These are phyloP conservation scores for Amauroascus verrucosus DNA, from an alignment of 2,329 filamentous ascomycete genomes.

Conservation along the genomic window DNA sequence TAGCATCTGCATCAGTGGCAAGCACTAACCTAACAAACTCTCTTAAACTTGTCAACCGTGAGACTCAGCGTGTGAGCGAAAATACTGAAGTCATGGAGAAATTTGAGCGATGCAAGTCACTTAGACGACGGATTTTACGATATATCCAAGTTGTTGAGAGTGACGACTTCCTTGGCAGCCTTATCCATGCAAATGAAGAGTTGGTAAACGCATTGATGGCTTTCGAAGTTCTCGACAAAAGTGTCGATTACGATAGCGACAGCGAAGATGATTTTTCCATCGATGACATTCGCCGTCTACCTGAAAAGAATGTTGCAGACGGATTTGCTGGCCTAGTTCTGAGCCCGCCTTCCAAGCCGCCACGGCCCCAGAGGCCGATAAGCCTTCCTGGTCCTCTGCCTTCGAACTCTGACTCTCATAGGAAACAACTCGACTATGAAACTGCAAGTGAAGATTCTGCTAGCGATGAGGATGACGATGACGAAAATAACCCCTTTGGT, in stretches of 20 bases:
- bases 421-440: conserved; percentile 29
- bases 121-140: conserved; percentile 73
- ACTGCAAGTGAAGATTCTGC: conserved; percentile 47
- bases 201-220: conserved; percentile 89
- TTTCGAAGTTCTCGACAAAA: conserved; percentile 78
- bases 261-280: conserved; percentile 47
- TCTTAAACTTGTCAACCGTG: conserved; percentile 82
- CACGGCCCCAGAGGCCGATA: conserved; percentile 30
- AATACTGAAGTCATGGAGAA: conserved; percentile 63
- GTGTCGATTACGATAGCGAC: conserved; percentile 51
- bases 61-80: conserved; percentile 76
- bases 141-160: conserved; percentile 89
- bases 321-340: conserved; percentile 29
- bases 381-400: conserved; percentile 25
- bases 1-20: conserved; percentile 79
- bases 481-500: conserved; percentile 79
- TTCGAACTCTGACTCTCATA: conserved; percentile 44
- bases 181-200: conserved; percentile 91
- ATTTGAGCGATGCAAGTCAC: conserved; percentile 77
- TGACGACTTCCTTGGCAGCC: conserved; percentile 81
- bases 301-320: conserved; percentile 23
- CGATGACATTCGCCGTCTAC: conserved; percentile 17
- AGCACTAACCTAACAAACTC: conserved; percentile 84
- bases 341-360: conserved; percentile 28
- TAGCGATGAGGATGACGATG: conserved; percentile 55